Base-by-base conservation (phyloP, 1,139 yeast genomes). In the Geotrichum cucujoidarum region DNA sequence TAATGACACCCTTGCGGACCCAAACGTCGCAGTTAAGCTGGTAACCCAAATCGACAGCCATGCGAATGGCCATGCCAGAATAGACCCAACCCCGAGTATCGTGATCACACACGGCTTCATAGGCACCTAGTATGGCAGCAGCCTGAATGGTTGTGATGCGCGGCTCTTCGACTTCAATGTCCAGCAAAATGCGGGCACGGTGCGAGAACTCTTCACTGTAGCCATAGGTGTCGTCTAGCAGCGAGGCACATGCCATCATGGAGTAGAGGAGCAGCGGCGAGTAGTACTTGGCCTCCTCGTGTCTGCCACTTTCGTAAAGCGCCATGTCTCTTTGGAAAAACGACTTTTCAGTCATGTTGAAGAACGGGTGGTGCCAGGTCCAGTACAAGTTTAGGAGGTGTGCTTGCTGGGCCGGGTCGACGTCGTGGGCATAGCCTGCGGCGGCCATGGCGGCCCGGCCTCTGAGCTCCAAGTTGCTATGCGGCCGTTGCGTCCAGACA, bases 1-100 rank as follows among this genome's bases (percentile, higher is more conserved):
- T 43, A 4, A 59, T 42, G 24, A 51, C 48, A 2, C 59, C 59
- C 18, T 53, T 49, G 17, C 54, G 51, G 21, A 53, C 50, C 42
- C 58, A 51, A 8, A 47, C 44, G 18, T 50, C 50, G 21, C 55
- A 52, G 40, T 59, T 56, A 11, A 57, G 45, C 44, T 59, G 62
- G n/a, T 55, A 46, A 2, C 62, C 62, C 40, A 59, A 43, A 33
- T 59, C 62, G 5, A 58, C 50, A 2, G 59, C 59, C 60, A 59
- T 59, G 18, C 62, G 51, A 34, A 55, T 53, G 7, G 62, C 60
- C 60, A 59, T 59, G 7, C 62, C 62, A 10, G 59, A 55, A 41
- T 59, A 57, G 3, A 58, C 52, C 62, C 62, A 59, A 5, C 62
- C 62, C 1, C 55, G 51, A 24, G 60, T 53, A 37, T 58, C 57